Conservation (phyloP, 1,284 basidiomycete genomes). For the Ustanciosporium gigantosporum region DNA sequence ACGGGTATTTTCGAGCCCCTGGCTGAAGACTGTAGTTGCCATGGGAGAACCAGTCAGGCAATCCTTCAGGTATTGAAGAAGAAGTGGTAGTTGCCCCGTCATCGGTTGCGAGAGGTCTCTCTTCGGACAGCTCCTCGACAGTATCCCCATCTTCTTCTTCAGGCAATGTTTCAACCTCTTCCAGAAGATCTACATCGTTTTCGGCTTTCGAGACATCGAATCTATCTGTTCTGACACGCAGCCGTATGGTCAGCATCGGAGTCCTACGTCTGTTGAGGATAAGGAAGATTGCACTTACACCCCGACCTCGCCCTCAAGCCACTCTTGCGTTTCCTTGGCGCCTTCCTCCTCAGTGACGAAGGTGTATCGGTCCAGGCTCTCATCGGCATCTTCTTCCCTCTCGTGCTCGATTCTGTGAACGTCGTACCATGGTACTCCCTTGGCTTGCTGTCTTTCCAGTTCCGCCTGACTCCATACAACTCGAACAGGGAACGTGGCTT, state of each 20-base stretch:
- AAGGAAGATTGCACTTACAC: conserved; percentile 50
- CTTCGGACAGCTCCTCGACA: too few relatives aligned
- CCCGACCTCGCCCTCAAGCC: conserved; percentile 55
- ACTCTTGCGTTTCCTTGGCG: conserved; percentile 25
- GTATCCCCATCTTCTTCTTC: too few relatives aligned
- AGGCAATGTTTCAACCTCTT: too few relatives aligned
- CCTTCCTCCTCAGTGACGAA: conserved; percentile 37
- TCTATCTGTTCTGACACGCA: conserved; percentile 22
- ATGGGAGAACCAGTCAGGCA: conserved; percentile 45
- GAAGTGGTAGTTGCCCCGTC: too few relatives aligned
- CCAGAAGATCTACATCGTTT: background rate
- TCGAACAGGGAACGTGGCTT: conserved; percentile 45
- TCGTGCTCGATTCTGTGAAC: conserved; percentile 52
- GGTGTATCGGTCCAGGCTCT: conserved; percentile 47
- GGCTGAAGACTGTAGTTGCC: conserved; percentile 43
- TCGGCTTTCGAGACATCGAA: conserved; percentile 11
- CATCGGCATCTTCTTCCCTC: conserved; percentile 50
- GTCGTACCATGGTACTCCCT: conserved; percentile 48
- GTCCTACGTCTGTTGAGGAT: background rate
- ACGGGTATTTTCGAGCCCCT: conserved; percentile 47
- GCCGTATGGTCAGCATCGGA: background rate
- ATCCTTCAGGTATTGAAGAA: background rate
- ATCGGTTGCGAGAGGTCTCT: too few relatives aligned
- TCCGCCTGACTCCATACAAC: conserved; percentile 47
- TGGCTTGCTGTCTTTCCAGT: conserved; percentile 26